Base-by-base conservation (phyloP, 257 asterid genomes). In the Handroanthus guayacan region DNA sequence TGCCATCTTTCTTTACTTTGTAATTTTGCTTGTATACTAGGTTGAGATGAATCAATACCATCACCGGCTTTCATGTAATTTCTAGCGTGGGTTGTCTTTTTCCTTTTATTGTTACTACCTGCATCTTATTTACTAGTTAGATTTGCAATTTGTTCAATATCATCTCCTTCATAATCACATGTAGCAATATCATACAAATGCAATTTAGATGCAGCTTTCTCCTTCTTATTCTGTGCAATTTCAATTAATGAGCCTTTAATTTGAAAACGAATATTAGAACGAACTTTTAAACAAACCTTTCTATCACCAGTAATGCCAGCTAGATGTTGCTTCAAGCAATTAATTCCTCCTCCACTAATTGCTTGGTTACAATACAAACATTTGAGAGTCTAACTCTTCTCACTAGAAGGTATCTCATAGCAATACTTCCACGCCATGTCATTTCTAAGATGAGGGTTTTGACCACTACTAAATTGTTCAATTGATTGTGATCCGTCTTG, bases 1-100 rank as follows among this genome's bases (percentile, higher is more conserved):
- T 67, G 58, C 72, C 72, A 67, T 47, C 11, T 44, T 47, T 67
- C 56, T 67, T 67, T 67, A 67, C 41, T 44, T 67, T 44, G 54
- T 62, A 34, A 6, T 47, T 47, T 47, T 6, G 3, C 52, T 11
- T 47, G 10, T 6, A 6, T 47, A 6, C 10, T 11, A 7, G 13
- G 1, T 18, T 2, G 44, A 25, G 67, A 31, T 0, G 17, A 3
- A 25, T 61, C 43, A 25, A 61, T 11, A 5, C 6, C 12, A 5
- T 17, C 44, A 8, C 44, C 8, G 2, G 9, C 51, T 45, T 45
- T 45, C 8, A 9, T 45, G 51, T 45, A 2, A 45, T 2, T 45
- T 45, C 8, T 10, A 45, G 1, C 8, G 11, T 45, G 11, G 8
- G 9, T 10, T 45, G 51, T 45, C 9, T 45, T 45, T 10, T 45